Percentiles rank a stretch among this genome's conserved stretches.
These are phyloP conservation scores for Metschnikowia continentalis DNA, from an alignment of 805 yeast genomes.

Conservation along the genomic window DNA sequence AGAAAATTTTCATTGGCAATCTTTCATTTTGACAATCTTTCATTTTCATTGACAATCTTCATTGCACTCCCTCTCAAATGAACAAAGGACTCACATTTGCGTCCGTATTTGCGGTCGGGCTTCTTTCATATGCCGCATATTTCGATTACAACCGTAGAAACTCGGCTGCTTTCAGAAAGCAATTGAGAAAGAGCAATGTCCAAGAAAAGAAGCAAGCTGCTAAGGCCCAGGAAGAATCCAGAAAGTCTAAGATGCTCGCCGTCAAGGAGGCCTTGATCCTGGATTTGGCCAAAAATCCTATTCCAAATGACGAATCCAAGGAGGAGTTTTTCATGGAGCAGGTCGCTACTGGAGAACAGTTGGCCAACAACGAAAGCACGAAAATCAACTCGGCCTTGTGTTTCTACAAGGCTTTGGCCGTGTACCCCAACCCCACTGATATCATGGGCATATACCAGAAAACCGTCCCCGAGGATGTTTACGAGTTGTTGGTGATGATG, in stretches of 20 bases:
- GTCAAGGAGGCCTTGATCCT: constrained; percentile 58
- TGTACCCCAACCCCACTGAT: constrained; percentile 93
- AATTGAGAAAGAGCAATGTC: constrained; percentile 59
- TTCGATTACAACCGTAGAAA: constrained; percentile 91
- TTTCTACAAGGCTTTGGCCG: constrained; percentile 89
- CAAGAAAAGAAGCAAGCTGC: constrained; percentile 57
- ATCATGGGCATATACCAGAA: constrained; percentile 86
- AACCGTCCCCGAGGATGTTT: constrained; percentile 75
- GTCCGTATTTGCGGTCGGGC: constrained; percentile 49
- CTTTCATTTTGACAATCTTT: background rate
- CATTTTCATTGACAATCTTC: constrained; percentile 5
- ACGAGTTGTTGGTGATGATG: constrained; percentile 82
- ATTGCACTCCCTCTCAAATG: constrained; percentile 16
- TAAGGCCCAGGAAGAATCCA: constrained; percentile 51
- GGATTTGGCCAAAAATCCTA: constrained; percentile 67
- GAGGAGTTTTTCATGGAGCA: constrained; percentile 79
- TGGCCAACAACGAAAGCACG: constrained; percentile 59
- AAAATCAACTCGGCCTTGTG: constrained; percentile 82
- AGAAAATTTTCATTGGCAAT: constrained; percentile 9
- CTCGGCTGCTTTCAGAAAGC: constrained; percentile 75
- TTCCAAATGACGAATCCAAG: constrained; percentile 63
- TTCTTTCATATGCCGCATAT: constrained; percentile 74
- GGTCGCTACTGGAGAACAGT: constrained; percentile 81
- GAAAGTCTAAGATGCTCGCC: constrained; percentile 55
- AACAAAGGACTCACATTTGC: constrained; percentile 30